Evolutionary conservation across 73 alveolate species (phyloP).

Genomic region (Uronychia setigera): DNA sequence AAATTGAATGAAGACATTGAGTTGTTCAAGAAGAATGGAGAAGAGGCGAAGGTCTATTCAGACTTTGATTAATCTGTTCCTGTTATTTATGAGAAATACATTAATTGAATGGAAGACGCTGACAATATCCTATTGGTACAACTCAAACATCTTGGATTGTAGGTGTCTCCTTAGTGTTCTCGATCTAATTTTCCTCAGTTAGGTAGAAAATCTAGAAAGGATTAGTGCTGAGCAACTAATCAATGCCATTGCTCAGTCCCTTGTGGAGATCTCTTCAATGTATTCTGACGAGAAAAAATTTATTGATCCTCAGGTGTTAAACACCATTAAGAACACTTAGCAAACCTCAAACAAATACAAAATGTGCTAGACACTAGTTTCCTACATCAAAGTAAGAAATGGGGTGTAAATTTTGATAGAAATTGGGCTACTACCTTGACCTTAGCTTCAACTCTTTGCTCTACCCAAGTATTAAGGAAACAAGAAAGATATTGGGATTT

Average conservation of each 20-base stretch:
- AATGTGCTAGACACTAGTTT: conserved; percentile 1
- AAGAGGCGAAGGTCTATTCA: no score
- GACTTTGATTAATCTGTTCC: no score
- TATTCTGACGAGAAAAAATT: background rate
- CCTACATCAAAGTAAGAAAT: no score
- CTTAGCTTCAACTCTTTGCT: conserved; percentile 48
- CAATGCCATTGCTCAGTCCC: background rate
- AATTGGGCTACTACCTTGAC: conserved; percentile 63
- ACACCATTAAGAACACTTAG: background rate
- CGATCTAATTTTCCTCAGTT: no score
- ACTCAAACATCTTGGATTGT: conserved; percentile 47
- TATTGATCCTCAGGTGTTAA: background rate
- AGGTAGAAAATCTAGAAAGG: background rate
- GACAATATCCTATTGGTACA: conserved; percentile 49
- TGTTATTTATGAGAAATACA: no score
- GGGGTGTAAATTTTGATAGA: no score
- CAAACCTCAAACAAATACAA: conserved; percentile 12
- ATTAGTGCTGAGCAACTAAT: conserved; percentile 2
- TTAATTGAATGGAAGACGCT: conserved; percentile 81
- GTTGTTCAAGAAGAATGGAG: no score
- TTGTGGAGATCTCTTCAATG: background rate
- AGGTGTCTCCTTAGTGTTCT: background rate
- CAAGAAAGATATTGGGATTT: conserved; percentile 52
- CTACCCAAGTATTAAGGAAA: conserved; percentile 49
- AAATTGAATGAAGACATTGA: no score